Conservation (phyloP, 345 rosid genomes). For the Sisymbrium irio region DNA sequence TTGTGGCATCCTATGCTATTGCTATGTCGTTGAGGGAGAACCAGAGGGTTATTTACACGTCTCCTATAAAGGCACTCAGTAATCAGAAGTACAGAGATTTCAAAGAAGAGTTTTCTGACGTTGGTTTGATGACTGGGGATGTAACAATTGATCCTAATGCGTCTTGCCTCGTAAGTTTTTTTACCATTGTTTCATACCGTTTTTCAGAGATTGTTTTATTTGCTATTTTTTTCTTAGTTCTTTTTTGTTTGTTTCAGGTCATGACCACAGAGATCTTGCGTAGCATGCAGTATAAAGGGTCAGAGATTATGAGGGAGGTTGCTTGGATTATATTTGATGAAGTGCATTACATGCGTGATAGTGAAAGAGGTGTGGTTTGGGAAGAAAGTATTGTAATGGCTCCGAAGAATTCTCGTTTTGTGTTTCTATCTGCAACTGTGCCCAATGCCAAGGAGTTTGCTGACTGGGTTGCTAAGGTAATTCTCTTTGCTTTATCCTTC, state of each 20-base stretch:
- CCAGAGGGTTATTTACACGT: constrained; percentile 90
- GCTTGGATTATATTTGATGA: constrained; percentile 98
- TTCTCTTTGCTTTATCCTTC: background rate
- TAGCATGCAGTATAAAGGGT: constrained; percentile 96
- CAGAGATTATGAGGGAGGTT: constrained; percentile 88
- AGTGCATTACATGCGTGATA: constrained; percentile 99
- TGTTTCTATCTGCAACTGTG: constrained; percentile 95
- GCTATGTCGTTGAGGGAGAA: constrained; percentile 88
- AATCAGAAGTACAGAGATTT: constrained; percentile 96
- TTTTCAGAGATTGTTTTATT: background rate
- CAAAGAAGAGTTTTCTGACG: constrained; percentile 95
- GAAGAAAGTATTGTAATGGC: constrained; percentile 99
- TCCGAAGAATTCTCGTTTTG: constrained; percentile 86
- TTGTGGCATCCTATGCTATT: constrained; percentile 88
- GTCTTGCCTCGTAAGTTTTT: constrained; percentile 71
- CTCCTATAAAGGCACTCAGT: constrained; percentile 96
- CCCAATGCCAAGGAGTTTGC: constrained; percentile 99
- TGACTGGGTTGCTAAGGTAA: constrained; percentile 99
- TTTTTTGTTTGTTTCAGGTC: constrained; percentile 49
- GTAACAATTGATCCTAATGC: constrained; percentile 96
- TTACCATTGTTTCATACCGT: background rate
- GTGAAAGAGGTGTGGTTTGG: constrained; percentile 99
- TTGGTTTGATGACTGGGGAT: constrained; percentile 98
- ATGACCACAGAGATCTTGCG: constrained; percentile 99
- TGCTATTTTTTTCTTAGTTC: constrained; percentile 25